Base-by-base conservation (phyloP, 2,329 filamentous ascomycete species). In the Cladosporium velox region DNA sequence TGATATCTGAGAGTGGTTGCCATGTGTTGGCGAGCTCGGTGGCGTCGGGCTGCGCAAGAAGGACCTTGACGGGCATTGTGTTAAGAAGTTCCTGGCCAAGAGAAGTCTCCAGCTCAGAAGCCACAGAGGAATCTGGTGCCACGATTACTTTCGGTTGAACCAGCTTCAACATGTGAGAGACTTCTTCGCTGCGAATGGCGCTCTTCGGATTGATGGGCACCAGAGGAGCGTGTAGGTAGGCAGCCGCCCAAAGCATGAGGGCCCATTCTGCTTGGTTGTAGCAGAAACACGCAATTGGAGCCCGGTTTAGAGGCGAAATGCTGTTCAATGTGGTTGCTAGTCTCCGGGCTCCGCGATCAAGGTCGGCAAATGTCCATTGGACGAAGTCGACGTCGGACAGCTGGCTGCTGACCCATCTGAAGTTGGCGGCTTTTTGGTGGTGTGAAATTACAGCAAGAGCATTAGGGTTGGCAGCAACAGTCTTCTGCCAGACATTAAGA, bases 201-300 rank as follows among this genome's bases (percentile, higher is more conserved):
- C 68, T 70, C 65, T 74, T 74, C 6, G 73, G 73, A 58, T 75
- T 76, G 67, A 76, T 75, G 0, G 73, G 73, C 10, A 75, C 73
- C 57, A 76, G 69, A 10, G 73, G 73, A 55, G 73, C 71, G 62
- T 75, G 73, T 26, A 76, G 71, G 67, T 76, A 76, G 26, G 74
- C 73, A 38, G 73, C 71, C 4, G 74, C 73, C 72, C 72, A 76
- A 66, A 73, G 74, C 52, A 76, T 69, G 15, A 76, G 69, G 21
- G 72, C 73, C 74, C 74, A 76, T 73, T 76, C 74, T 69, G 72
- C 74, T 64, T 75, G 72, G 35, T 73, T 76, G 67, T 74, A 73
- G 69, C 75, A 70, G 55, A 76, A 67, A 21, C 70, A 71, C 2
- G 72, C 74, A 30, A 76, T 72, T 4, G 74, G 73, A 51, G 71